Evolutionary conservation across 257 asterid genomes (phyloP).

Genomic region (Haberlea rhodopensis): DNA sequence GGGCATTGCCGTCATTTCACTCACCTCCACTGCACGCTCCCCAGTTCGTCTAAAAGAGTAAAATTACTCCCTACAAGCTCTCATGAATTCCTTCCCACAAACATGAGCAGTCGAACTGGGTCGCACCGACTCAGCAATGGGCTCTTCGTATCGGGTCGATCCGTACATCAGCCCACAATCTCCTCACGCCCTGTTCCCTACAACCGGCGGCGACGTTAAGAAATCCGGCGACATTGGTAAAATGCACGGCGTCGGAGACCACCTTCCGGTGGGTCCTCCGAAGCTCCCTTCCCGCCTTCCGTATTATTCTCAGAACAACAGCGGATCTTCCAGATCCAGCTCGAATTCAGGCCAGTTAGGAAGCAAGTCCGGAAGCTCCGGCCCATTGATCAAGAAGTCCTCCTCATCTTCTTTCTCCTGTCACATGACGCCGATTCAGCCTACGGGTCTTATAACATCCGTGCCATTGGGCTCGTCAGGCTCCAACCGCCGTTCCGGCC

Average conservation of each 20-base stretch:
- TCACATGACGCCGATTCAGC: constrained; percentile 84
- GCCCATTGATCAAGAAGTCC: constrained; percentile 63
- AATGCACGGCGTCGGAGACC: constrained; percentile 79
- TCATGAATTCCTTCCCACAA: too few relatives aligned
- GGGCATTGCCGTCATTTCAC: too few relatives aligned
- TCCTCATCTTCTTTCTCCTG: constrained; percentile 83
- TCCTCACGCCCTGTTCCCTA: constrained; percentile 73
- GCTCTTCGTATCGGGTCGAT: constrained; percentile 79
- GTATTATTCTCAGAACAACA: constrained; percentile 58
- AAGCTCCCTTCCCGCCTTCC: constrained; percentile 62
- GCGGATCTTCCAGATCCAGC: constrained; percentile 91
- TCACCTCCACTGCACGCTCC: too few relatives aligned
- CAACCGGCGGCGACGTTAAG: constrained; percentile 91
- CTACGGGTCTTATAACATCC: constrained; percentile 76
- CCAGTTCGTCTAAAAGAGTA: too few relatives aligned
- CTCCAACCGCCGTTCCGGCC: constrained; percentile 64
- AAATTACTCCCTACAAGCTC: too few relatives aligned
- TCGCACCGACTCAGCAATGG: constrained; percentile 94
- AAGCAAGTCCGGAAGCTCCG: constrained; percentile 45
- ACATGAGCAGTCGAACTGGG: constrained; percentile 69
- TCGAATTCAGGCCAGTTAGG: constrained; percentile 72
- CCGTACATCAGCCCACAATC: constrained; percentile 68
- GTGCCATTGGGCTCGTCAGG: constrained; percentile 59
- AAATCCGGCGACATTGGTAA: constrained; percentile 85
- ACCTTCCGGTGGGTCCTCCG: constrained; percentile 43